Evolutionary conservation across 495 filamentous ascomycete species (phyloP), one percentile per base, ranked within the genome.

Genomic region (Aspergillus cavernicola): DNA sequence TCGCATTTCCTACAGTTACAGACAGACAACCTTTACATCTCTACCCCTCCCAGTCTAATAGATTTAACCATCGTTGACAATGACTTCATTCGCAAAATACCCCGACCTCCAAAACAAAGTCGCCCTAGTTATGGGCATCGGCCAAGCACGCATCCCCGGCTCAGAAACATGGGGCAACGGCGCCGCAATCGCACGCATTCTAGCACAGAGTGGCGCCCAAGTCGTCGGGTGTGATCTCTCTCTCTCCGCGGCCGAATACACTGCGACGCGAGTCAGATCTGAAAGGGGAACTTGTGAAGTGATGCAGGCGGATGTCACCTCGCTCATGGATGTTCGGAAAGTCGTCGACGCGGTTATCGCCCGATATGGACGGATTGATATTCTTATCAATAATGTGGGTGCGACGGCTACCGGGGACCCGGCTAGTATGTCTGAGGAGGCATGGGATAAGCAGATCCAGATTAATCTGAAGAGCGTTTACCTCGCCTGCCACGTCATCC

Each of bases 301-400:
- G 22, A 46, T 74, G 35, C 39, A 58, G 15, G 66, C 63, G 6
- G 69, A 80, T 56, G 77, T 71, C 13, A 79, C 71, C 1, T 67
- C 56, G 11, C 59, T 64, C 4, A 20, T 39, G 0, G 62, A 70
- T 8, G 62, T 77, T 24, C 48, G 68, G 54, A 56, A 50, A 22
- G 57, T 76, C 4, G 65, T 79, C 4, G 63, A 71, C 10, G 58
- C 64, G 3, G 69, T 67, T 40, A 56, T 77, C 36, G 47, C 45
- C 0, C 74, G 69, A 50, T 56, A 79, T 44, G 71, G 70, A 22
- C 60, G 77, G 4, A 76, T 82, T 15, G 78, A 80, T 50, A 75
- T 82, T 33, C 67, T 82, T 10, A 62, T 80, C 7, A 80, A 79
- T 55, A 79, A 79, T 53, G 77, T 80, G 5, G 78, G 75, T 10